Percentiles rank a stretch among this genome's conserved stretches.
phyloP scores from a whole-genome alignment of 495 filamentous ascomycete genomes.

The Bacidia gigantensis region DNA sequence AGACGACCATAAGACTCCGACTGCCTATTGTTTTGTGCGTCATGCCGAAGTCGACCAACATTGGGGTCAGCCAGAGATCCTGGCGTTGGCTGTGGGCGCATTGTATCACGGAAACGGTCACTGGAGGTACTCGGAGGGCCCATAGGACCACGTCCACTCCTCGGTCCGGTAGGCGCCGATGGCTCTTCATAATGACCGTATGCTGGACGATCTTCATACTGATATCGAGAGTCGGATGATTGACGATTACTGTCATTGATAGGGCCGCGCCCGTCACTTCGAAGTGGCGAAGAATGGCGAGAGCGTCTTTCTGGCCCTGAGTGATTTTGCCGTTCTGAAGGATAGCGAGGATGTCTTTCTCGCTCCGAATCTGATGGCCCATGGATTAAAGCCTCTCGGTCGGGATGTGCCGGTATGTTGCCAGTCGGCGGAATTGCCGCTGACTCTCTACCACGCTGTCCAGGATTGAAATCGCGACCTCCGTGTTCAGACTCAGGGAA shows the following conservation, averaged over 20 bases:
- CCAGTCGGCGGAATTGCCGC: constrained; percentile 15
- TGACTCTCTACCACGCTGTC: constrained; percentile 8
- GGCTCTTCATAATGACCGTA: constrained; percentile 11
- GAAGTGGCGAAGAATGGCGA: constrained; percentile 14
- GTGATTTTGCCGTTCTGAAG: constrained; percentile 14
- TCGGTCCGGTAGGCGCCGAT: constrained; percentile 16
- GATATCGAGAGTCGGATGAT: constrained; percentile 7
- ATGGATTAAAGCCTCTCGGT: constrained; percentile 16
- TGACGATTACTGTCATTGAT: constrained; percentile 7
- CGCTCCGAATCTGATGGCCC: constrained; percentile 12
- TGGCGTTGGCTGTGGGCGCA: constrained; percentile 8
- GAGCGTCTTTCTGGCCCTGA: constrained; percentile 10
- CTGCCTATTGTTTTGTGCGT: constrained; percentile 11
- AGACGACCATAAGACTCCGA: constrained; percentile 19
- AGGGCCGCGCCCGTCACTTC: constrained; percentile 14
- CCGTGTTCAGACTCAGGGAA: constrained; percentile 6
- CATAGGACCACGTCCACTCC: constrained; percentile 12
- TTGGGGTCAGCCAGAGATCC: constrained; percentile 15
- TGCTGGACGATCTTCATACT: constrained; percentile 9
- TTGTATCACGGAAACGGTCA: constrained; percentile 16
- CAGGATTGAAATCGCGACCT: constrained; percentile 3
- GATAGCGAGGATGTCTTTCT: not conserved
- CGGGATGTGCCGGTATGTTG: constrained; percentile 13
- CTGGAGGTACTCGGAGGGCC: constrained; percentile 2
- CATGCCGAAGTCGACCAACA: constrained; percentile 17